Conservation (phyloP, 2,329 filamentous ascomycete genomes). For the Pezizomycotina sp. region DNA sequence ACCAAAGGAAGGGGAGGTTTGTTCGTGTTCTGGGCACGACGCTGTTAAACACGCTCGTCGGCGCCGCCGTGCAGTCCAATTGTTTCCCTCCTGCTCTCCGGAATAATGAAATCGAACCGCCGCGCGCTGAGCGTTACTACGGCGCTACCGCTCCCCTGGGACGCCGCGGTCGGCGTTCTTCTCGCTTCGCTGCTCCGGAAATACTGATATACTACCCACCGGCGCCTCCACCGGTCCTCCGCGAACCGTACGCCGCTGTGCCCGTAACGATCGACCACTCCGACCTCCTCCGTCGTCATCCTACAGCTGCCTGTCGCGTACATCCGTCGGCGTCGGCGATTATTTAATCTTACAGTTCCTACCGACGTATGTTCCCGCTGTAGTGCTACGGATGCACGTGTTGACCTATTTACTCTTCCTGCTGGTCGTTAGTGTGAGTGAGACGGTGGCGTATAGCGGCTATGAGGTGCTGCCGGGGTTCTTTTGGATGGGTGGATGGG, state of each 20-base stretch:
- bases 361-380: conserved; percentile 48
- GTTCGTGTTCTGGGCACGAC: conserved; percentile 37
- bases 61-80: conserved; percentile 37
- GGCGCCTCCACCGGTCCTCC: conserved; percentile 47
- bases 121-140: conserved; percentile 44
- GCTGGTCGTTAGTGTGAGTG: conserved; percentile 46
- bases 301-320: conserved; percentile 51
- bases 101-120: conserved; percentile 37
- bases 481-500: conserved; percentile 38
- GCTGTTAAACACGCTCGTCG: conserved; percentile 39
- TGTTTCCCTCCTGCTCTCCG: conserved; percentile 41
- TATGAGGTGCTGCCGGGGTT: conserved; percentile 43
- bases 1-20: conserved; percentile 18
- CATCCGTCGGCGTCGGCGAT: no score
- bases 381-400: conserved; percentile 51
- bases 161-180: conserved; percentile 39
- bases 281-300: conserved; percentile 44
- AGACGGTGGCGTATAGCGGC: conserved; percentile 49
- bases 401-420: conserved; percentile 54
- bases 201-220: conserved; percentile 57
- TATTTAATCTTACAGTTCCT: conserved; percentile 47
- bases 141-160: conserved; percentile 45
- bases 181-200: conserved; percentile 41
- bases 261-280: no score
- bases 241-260: conserved; percentile 24